phyloP scores from a whole-genome alignment of 2,329 filamentous ascomycete genomes.

The Venturia nashicola region DNA sequence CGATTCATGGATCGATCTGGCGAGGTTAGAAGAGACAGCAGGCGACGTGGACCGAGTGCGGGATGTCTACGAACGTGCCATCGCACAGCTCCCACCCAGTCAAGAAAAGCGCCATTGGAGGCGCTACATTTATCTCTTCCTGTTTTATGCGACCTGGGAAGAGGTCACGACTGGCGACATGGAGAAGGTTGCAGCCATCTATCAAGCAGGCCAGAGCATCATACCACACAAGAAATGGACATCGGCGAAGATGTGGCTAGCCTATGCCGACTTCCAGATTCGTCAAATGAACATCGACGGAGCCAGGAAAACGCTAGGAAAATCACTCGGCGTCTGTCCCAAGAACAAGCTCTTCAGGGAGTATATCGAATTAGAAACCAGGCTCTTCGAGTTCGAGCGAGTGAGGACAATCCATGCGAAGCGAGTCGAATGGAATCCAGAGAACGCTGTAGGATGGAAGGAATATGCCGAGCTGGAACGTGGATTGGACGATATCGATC shows the following conservation, averaged over 20 bases:
- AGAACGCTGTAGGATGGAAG: conserved; percentile 92
- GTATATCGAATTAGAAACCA: conserved; percentile 86
- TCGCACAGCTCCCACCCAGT: conserved; percentile 87
- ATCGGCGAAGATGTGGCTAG: conserved; percentile 90
- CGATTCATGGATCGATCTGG: conserved; percentile 94
- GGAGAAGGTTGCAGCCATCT: conserved; percentile 75
- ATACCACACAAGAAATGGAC: conserved; percentile 96
- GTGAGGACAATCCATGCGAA: conserved; percentile 91
- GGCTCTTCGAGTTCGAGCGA: conserved; percentile 84
- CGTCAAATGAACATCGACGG: conserved; percentile 69
- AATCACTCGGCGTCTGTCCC: conserved; percentile 84
- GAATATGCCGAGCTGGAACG: conserved; percentile 89
- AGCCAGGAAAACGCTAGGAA: conserved; percentile 80
- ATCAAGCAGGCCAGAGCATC: conserved; percentile 73
- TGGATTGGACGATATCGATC: conserved; percentile 78
- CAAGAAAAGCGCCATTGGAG: conserved; percentile 97
- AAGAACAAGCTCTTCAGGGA: conserved; percentile 93
- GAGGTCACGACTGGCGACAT: conserved; percentile 73
- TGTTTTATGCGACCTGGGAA: conserved; percentile 94
- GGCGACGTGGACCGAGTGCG: conserved; percentile 73
- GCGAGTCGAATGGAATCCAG: conserved; percentile 80
- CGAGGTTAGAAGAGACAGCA: conserved; percentile 74
- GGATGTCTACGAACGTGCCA: conserved; percentile 89
- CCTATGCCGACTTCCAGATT: conserved; percentile 88
- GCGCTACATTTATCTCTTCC: conserved; percentile 93